Evolutionary conservation across 1,284 basidiomycete genomes (phyloP), one percentile per base, ranked within the genome.

Genomic region (Trametes pubescens): DNA sequence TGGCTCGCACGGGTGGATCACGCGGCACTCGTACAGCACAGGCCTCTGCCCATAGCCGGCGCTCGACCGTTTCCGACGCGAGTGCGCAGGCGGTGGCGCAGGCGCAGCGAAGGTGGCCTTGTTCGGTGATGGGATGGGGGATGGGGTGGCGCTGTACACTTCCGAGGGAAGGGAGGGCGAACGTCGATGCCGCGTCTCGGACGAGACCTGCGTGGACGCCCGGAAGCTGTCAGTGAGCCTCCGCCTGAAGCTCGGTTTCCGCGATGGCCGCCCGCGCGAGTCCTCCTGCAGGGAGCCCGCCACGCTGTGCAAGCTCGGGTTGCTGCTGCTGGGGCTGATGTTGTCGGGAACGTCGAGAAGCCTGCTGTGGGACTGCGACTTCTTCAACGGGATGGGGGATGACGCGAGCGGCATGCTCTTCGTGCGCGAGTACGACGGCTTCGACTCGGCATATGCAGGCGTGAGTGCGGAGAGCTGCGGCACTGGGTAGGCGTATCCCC

Each of bases 1-100:
- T 7, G 90, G 90, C 29, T 80, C 76, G 74, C 89, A 92, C 13
- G 84, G 81, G 67, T 91, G 89, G 24, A 92, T 80, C 14, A 87
- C 89, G 22, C 80, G 80, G 63, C 90, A 91, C 2, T 82, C 72
- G 74, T 92, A 93, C 62, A 89, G 79, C 22, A 84, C 79, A 0
- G 81, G 75, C 14, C 71, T 64, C 37, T 49, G 57, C 18, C 67
- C 51, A 32, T 32, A 32, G 29, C 4, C 3, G 24, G 65, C 54
- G 47, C 67, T 70, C 53, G 69, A 37, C 54, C 63, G 81, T 46
- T 82, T 80, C 66, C 72, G 78, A 56, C 72, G 79, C 16, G 76
- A 72, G 61, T 71, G 55, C 59, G 65, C 37, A 24, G 59, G 51
- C 58, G 57, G 46, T 59, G 57, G 32, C 22, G 57, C 26, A 16